Evolutionary conservation across 2,329 filamentous ascomycete species (phyloP).

Genomic region (Trichoderma asperellum): DNA sequence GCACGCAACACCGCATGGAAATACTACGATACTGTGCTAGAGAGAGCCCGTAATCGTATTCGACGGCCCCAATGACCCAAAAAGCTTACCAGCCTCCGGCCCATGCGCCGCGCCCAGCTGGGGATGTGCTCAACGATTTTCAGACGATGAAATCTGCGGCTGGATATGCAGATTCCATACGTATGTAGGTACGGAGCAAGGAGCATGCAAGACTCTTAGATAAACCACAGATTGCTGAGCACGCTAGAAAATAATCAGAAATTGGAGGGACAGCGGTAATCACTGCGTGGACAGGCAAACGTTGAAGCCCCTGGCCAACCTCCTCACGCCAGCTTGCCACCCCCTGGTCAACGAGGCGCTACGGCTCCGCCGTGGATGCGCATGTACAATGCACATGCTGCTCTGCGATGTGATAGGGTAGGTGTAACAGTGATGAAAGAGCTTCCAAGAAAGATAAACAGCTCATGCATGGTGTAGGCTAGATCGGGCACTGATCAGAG

Average conservation of each 20-base stretch:
- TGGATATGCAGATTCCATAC: neutral
- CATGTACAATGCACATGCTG: neutral
- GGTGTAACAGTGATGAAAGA: slow-evolving; percentile 25
- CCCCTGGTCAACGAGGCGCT: slow-evolving; percentile 19
- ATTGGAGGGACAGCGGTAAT: slow-evolving; percentile 24
- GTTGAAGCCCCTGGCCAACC: slow-evolving; percentile 21
- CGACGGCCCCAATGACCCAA: slow-evolving; percentile 18
- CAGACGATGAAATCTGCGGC: neutral
- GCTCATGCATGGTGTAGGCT: slow-evolving; percentile 2
- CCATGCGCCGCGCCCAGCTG: slow-evolving; percentile 5
- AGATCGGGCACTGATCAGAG: slow-evolving; percentile 5
- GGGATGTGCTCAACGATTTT: neutral
- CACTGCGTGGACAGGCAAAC: slow-evolving; percentile 20
- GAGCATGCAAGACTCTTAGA: neutral
- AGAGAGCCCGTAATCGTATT: slow-evolving; percentile 27
- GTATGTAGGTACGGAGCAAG: neutral
- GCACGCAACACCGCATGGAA: neutral
- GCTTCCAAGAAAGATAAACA: neutral
- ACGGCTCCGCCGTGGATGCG: slow-evolving; percentile 20
- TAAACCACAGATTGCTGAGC: neutral
- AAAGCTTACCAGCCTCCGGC: slow-evolving; percentile 23
- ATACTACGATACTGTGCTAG: neutral
- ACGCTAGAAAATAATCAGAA: slow-evolving; percentile 12
- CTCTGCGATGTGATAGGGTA: neutral
- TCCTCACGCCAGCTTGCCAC: slow-evolving; percentile 19